Evolutionary conservation across 495 filamentous ascomycete genomes (phyloP), one percentile per base, ranked within the genome.

Genomic region (Lasiosphaeris hirsuta): DNA sequence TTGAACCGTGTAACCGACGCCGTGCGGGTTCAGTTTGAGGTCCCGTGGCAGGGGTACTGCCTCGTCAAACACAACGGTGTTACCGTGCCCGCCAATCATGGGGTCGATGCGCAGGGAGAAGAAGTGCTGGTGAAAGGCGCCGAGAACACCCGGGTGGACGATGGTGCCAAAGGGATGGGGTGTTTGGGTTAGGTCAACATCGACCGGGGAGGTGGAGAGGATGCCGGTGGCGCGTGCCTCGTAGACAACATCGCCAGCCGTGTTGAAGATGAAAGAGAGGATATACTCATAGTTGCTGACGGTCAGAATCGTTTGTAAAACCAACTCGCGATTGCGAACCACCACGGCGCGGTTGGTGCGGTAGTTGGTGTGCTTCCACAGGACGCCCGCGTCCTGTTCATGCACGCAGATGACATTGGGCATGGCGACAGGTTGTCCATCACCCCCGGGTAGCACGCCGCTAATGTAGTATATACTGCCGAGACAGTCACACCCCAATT

Each of bases 61-160:
- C 46, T 88, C 82, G 14, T 89, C 87, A 73, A 91, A 84, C 0
- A 89, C 74, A 48, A 89, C 79, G 7, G 86, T 83, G 65, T 92
- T 92, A 43, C 78, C 73, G 60, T 83, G 83, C 2, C 90, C 92
- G 57, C 90, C 90, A 53, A 96, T 78, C 41, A 83, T 81, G 6
- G 92, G 91, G 69, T 96, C 91, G 13, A 96, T 78, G 11, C 92
- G 87, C 1, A 96, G 83, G 2, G 87, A 90, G 73, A 96, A 94
- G 69, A 96, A 89, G 72, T 96, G 92, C 63, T 96, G 92, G 61
- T 96, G 92, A 83, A 53, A 84, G 53, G 52, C 67, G 62, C 68
- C 90, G 46, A 96, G 81, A 8, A 92, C 90, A 0, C 92, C 92
- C 0, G 91, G 92, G 57, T 90, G 87, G 7, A 96, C 89, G 35